phyloP scores from a whole-genome alignment of 176 grass and related monocot genomes.

The Oryza coarctata region DNA sequence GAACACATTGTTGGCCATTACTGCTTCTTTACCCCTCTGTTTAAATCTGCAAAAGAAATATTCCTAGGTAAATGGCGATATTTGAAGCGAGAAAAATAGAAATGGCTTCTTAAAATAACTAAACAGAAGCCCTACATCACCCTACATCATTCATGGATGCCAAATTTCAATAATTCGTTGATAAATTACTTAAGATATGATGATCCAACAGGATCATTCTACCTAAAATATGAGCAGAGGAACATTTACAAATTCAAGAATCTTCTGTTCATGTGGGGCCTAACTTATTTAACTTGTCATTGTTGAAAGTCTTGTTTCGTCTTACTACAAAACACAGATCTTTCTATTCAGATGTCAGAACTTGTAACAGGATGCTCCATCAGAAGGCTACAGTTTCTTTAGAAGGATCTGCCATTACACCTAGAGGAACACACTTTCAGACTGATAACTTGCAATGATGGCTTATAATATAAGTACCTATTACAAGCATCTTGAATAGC shows the following conservation, averaged over 20 bases:
- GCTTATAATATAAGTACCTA: neutral
- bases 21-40: constrained; percentile 91
- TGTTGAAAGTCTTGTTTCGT: constrained; percentile 13
- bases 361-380: constrained; percentile 4
- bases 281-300: neutral
- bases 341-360: neutral
- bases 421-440: neutral
- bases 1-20: constrained; percentile 90
- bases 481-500: neutral
- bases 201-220: neutral
- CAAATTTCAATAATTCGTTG: neutral
- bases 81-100: constrained; percentile 9
- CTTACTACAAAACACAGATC: constrained; percentile 18
- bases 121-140: constrained; percentile 10
- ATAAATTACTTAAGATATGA: neutral
- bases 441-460: neutral
- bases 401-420: neutral
- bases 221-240: constrained; percentile 19
- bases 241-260: constrained; percentile 11
- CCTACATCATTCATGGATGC: neutral
- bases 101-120: constrained; percentile 16
- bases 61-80: constrained; percentile 9
- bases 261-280: neutral
- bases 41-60: constrained; percentile 74
- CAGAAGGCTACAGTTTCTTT: neutral